Evolutionary conservation across 2,329 filamentous ascomycete species (phyloP).

Genomic region (Diaporthe sp.): DNA sequence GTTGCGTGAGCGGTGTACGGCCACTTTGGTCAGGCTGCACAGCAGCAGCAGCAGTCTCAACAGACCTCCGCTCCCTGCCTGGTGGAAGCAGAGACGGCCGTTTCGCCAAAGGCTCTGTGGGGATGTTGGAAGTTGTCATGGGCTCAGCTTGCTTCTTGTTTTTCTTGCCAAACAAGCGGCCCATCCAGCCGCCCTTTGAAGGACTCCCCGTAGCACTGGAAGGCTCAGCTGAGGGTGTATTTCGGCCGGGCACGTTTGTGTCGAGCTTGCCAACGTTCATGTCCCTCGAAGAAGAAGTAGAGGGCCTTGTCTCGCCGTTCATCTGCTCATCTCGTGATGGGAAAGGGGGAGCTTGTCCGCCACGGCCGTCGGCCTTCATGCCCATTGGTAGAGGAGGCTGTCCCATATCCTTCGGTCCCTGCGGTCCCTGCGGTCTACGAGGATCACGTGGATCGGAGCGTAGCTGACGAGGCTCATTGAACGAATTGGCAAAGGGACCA

Average conservation of each 20-base stretch:
- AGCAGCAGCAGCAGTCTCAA: background rate
- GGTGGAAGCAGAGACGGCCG: conserved; percentile 15
- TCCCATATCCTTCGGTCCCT: background rate
- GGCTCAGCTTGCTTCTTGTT: background rate
- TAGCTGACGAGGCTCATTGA: conserved; percentile 3
- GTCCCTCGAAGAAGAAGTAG: background rate
- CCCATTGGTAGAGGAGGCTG: background rate
- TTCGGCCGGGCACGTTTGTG: background rate
- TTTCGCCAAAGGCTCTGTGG: background rate
- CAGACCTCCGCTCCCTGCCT: background rate
- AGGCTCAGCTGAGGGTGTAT: background rate
- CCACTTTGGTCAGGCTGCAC: background rate
- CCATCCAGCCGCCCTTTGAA: background rate
- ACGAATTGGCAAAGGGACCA: background rate
- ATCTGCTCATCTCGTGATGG: background rate
- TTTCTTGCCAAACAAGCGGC: background rate
- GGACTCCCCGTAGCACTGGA: conserved; percentile 8
- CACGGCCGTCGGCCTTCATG: background rate
- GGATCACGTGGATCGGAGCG: background rate
- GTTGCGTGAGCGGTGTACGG: background rate
- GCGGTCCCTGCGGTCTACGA: background rate
- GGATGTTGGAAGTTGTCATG: background rate
- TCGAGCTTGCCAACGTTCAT: background rate
- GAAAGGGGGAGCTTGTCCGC: conserved; percentile 3
- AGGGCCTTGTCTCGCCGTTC: background rate